phyloP scores from a whole-genome alignment of 495 filamentous ascomycete genomes.

The Apiosordaria backusii region DNA sequence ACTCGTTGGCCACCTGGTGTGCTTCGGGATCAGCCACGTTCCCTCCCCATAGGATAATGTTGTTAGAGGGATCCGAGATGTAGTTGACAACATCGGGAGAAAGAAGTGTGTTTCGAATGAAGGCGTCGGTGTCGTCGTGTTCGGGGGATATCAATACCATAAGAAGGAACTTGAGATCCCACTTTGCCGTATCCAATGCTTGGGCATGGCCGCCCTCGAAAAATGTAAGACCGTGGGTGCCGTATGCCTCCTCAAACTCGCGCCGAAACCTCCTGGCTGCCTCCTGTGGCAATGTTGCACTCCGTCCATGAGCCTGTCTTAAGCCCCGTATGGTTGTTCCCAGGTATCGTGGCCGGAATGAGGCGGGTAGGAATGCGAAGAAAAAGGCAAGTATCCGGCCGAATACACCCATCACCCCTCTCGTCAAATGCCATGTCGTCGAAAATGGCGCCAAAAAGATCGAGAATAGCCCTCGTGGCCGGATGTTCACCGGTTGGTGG shows the following conservation, averaged over 20 bases:
- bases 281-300: conserved; percentile 75
- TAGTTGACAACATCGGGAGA: conserved; percentile 68
- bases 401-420: conserved; percentile 29
- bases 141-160: conserved; percentile 84
- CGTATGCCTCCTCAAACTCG: conserved; percentile 93
- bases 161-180: conserved; percentile 83
- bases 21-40: conserved; percentile 89
- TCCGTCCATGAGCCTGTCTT: conserved; percentile 63
- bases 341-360: conserved; percentile 62
- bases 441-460: conserved; percentile 78
- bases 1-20: conserved; percentile 79
- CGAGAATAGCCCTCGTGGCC: conserved; percentile 68
- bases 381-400: conserved; percentile 76
- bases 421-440: conserved; percentile 49
- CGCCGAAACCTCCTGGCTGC: conserved; percentile 83
- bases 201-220: conserved; percentile 86
- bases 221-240: conserved; percentile 63
- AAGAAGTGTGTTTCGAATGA: conserved; percentile 77
- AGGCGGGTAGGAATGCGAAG: conserved; percentile 48
- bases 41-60: conserved; percentile 85
- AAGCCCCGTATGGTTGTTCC: conserved; percentile 49
- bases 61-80: conserved; percentile 65
- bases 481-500: conserved; percentile 60
- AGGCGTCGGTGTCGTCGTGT: conserved; percentile 86
- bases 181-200: conserved; percentile 81